These are phyloP conservation scores for Castanea crenata DNA, from an alignment of 306 rosid species.

Conservation along the genomic window DNA sequence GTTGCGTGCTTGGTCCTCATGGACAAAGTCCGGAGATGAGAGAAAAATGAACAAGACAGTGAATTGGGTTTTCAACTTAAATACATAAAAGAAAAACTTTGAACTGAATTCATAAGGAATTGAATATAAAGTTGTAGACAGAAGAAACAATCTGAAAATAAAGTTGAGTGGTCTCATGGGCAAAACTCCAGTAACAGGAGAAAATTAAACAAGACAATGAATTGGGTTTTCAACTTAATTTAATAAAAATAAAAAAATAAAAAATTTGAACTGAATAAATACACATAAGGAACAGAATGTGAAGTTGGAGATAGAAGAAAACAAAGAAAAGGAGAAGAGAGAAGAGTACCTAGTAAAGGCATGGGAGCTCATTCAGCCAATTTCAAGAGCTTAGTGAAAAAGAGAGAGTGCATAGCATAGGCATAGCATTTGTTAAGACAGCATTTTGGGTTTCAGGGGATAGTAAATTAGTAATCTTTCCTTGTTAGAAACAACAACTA, in stretches of 20 bases:
- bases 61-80: no score
- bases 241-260: background rate
- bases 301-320: background rate
- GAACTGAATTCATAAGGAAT: no score
- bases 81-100: no score
- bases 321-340: background rate
- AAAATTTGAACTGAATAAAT: background rate
- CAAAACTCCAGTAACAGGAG: background rate
- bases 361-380: constrained; percentile 84
- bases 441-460: background rate
- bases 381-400: constrained; percentile 14
- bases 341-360: constrained; percentile 70
- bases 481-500: background rate
- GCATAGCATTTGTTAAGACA: constrained; percentile 13
- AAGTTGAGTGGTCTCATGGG: background rate
- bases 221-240: background rate
- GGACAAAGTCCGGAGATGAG: no score
- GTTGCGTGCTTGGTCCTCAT: background rate
- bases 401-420: constrained; percentile 14
- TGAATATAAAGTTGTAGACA: no score
- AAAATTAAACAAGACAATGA: background rate
- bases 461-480: background rate
- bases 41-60: no score
- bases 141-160: no score
- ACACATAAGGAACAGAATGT: background rate